phyloP scores from a whole-genome alignment of 495 filamentous ascomycete genomes.

The Penicillium macrosclerotiorum region DNA sequence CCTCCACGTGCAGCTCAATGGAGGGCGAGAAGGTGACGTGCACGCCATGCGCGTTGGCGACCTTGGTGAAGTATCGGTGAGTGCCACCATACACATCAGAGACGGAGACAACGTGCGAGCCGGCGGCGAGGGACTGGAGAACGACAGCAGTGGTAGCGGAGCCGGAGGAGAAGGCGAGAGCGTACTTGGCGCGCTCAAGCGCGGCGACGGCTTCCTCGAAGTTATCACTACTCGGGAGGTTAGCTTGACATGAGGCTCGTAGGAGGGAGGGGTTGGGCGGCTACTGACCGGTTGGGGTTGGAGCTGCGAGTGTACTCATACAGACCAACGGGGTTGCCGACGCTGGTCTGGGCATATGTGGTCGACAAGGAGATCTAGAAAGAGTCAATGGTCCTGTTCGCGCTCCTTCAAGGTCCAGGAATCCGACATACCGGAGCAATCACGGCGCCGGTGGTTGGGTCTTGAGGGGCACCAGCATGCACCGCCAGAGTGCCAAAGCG shows the following conservation, averaged over 20 bases:
- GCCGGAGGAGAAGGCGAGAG: conserved; percentile 92
- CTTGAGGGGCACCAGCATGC: conserved; percentile 86
- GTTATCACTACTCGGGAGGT: conserved; percentile 56
- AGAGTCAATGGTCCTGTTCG: conserved; percentile 4
- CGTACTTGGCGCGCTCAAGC: conserved; percentile 87
- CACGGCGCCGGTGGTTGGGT: conserved; percentile 88
- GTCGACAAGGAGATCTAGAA: conserved; percentile 87
- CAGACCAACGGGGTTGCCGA: conserved; percentile 78
- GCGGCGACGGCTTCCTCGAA: conserved; percentile 90
- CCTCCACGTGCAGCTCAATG: conserved; percentile 81
- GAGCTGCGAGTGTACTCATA: conserved; percentile 91
- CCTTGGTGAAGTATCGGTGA: conserved; percentile 98
- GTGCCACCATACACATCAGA: conserved; percentile 98
- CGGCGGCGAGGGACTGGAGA: conserved; percentile 86
- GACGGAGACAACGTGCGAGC: conserved; percentile 92
- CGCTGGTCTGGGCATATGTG: conserved; percentile 82
- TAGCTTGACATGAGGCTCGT: background rate
- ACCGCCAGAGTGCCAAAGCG: conserved; percentile 91
- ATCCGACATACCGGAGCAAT: conserved; percentile 68
- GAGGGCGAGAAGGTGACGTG: conserved; percentile 88
- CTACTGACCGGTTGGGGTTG: conserved; percentile 83
- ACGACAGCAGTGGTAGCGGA: conserved; percentile 91
- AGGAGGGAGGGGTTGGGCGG: background rate
- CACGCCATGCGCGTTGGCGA: conserved; percentile 91
- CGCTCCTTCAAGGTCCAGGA: background rate